Evolutionary conservation across 192 early-diverging fungal species (phyloP).

Genomic region (Pilobolus umbonatus): DNA sequence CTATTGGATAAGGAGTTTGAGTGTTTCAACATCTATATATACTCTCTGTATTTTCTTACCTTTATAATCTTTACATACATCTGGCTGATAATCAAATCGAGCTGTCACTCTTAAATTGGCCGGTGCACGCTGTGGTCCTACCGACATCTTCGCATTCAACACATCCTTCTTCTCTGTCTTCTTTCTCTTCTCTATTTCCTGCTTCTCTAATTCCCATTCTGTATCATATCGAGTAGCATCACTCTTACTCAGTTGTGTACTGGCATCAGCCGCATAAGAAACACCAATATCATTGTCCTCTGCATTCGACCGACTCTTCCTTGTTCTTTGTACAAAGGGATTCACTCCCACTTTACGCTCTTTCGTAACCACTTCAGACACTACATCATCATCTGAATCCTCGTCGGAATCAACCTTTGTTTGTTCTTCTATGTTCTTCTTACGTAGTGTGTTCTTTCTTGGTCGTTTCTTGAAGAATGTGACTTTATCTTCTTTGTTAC

Average conservation of each 20-base stretch:
- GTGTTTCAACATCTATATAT: not conserved
- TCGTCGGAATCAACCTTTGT: constrained; percentile 26
- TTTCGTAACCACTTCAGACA: constrained; percentile 32
- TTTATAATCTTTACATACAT: constrained; percentile 99
- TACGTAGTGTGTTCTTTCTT: constrained; percentile 49
- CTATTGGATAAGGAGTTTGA: constrained; percentile 28
- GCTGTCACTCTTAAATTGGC: constrained; percentile 74
- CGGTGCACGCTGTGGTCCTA: constrained; percentile 69
- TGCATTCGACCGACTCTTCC: constrained; percentile 34
- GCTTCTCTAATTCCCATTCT: constrained; percentile 37
- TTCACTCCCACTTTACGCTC: constrained; percentile 30
- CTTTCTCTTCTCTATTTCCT: constrained; percentile 30
- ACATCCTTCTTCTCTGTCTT: constrained; percentile 34
- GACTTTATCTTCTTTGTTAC: constrained; percentile 23
- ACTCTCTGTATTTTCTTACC: constrained; percentile 20
- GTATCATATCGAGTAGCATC: constrained; percentile 41
- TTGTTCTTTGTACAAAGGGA: constrained; percentile 44
- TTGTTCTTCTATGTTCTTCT: no score
- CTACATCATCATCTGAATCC: constrained; percentile 34
- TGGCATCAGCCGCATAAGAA: constrained; percentile 29
- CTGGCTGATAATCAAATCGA: constrained; percentile 96
- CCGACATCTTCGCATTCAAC: constrained; percentile 41
- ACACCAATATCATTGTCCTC: constrained; percentile 16
- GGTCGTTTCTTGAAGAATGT: constrained; percentile 57
- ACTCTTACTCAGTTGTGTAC: constrained; percentile 21